Evolutionary conservation across 1,284 basidiomycete species (phyloP).

Genomic region (Microbotryum intermedium): DNA sequence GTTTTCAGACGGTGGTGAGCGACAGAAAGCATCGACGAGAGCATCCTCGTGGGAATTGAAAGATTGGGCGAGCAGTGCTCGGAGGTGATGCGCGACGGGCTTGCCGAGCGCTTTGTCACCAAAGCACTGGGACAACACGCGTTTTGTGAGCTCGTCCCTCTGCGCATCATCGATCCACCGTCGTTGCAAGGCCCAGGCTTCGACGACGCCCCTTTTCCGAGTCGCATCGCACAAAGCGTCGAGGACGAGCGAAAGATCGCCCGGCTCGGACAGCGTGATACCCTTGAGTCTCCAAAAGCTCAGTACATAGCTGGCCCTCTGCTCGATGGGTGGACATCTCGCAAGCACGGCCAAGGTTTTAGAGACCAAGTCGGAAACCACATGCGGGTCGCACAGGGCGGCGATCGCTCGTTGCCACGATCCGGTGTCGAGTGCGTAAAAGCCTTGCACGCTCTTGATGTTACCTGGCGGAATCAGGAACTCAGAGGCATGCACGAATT

Average conservation of each 20-base stretch:
- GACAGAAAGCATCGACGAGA: slow-evolving; percentile 16
- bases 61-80: slow-evolving; percentile 15
- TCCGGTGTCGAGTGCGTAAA: slow-evolving; percentile 21
- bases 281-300: slow-evolving; percentile 19
- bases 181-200: slow-evolving; percentile 26
- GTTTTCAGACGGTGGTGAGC: not conserved
- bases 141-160: slow-evolving; percentile 1
- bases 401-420: slow-evolving; percentile 7
- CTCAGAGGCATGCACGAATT: not conserved
- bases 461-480: slow-evolving; percentile 17
- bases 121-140: slow-evolving; percentile 22
- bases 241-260: slow-evolving; percentile 13
- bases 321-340: not conserved
- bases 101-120: slow-evolving; percentile 18
- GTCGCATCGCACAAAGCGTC: slow-evolving; percentile 17
- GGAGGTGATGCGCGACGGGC: slow-evolving; percentile 17
- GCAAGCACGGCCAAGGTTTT: slow-evolving; percentile 19
- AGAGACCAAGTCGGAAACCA: slow-evolving; percentile 18
- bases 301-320: slow-evolving; percentile 18
- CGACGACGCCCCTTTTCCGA: slow-evolving; percentile 9
- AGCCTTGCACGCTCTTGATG: slow-evolving; percentile 12
- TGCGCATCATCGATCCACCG: slow-evolving; percentile 14
- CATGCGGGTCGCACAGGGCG: slow-evolving; percentile 22
- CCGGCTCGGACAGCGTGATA: slow-evolving; percentile 4
- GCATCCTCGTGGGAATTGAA: slow-evolving; percentile 16